A percentile compares a stretch with the other conserved stretches of the same genome.
Conservation (phyloP, 257 asterid species). For the Solanum pennellii region DNA sequence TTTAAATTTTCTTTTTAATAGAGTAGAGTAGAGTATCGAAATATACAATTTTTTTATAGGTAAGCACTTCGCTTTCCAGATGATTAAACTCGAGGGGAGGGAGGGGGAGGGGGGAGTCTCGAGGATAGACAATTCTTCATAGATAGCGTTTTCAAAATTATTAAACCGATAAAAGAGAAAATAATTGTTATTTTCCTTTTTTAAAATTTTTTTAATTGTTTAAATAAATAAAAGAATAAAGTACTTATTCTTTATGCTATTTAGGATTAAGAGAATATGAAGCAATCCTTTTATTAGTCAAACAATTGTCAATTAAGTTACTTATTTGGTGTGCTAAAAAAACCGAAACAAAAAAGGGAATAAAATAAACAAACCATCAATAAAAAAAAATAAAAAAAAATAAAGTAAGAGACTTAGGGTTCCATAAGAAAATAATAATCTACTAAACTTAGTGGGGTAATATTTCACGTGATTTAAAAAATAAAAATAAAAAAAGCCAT, state of each 20-base stretch:
- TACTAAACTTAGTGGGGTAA: neutral
- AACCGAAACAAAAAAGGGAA: neutral
- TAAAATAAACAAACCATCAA: neutral
- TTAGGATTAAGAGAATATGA: neutral
- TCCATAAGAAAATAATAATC: neutral
- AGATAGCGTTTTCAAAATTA: neutral
- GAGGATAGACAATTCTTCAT: too few relatives aligned
- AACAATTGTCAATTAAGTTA: neutral
- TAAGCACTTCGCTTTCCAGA: neutral
- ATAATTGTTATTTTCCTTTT: neutral
- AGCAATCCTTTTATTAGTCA: neutral
- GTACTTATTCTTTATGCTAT: neutral
- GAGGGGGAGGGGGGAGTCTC: too few relatives aligned
- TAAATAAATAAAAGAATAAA: neutral
- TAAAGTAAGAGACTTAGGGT: neutral
- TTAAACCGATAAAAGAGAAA: neutral
- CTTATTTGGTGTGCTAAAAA: neutral
- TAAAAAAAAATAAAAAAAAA: neutral
- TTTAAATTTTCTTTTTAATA: neutral
- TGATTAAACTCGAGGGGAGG: neutral
- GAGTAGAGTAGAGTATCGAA: neutral
- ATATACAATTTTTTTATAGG: neutral
- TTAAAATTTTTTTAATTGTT: neutral
- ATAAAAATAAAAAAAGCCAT: neutral
- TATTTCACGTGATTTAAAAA: neutral